A percentile compares a stretch with the other conserved stretches of the same genome.
phyloP scores from a whole-genome alignment of 1,139 yeast genomes.

The Taiozyma sp. region DNA sequence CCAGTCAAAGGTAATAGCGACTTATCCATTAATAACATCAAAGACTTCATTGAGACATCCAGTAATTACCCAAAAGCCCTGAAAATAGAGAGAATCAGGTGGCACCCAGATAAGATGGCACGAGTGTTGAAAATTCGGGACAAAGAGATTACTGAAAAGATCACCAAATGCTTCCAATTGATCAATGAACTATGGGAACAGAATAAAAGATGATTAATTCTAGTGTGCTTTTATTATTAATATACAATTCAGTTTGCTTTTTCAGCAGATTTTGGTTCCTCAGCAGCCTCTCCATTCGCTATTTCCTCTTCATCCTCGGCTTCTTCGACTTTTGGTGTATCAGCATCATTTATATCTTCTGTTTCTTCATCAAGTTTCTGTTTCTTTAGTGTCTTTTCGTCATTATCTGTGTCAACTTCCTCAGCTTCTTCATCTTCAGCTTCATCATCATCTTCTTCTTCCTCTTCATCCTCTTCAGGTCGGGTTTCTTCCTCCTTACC shows the following conservation, averaged over 20 bases:
- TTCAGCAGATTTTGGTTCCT: slow-evolving; percentile 1
- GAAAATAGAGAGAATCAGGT: slow-evolving; percentile 47
- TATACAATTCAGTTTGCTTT: neutral
- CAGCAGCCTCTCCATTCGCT: slow-evolving; percentile 6
- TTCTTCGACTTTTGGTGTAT: slow-evolving; percentile 22
- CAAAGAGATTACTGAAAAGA: slow-evolving; percentile 11
- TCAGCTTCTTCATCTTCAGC: slow-evolving; percentile 32
- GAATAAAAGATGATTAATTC: neutral
- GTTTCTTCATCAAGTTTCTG: slow-evolving; percentile 18
- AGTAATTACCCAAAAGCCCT: slow-evolving; percentile 27
- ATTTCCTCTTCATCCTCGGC: slow-evolving; percentile 15
- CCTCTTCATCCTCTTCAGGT: slow-evolving; percentile 47
- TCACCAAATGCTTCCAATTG: slow-evolving; percentile 34
- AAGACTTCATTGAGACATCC: slow-evolving; percentile 21
- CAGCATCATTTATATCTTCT: slow-evolving; percentile 26
- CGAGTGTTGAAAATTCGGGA: slow-evolving; percentile 7
- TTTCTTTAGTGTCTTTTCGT: slow-evolving; percentile 32
- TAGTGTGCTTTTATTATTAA: neutral
- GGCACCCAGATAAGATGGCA: slow-evolving; percentile 63
- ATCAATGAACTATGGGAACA: slow-evolving; percentile 33
- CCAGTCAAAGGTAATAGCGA: slow-evolving; percentile 12
- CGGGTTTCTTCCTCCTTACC: slow-evolving; percentile 50
- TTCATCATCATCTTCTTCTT: slow-evolving; percentile 45
- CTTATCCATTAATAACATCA: slow-evolving; percentile 14
- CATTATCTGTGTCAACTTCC: slow-evolving; percentile 36